Percentiles rank a stretch among this genome's conserved stretches.
Evolutionary conservation across 2,329 filamentous ascomycete species (phyloP).

Genomic region (Zymoseptoria ardabiliae): DNA sequence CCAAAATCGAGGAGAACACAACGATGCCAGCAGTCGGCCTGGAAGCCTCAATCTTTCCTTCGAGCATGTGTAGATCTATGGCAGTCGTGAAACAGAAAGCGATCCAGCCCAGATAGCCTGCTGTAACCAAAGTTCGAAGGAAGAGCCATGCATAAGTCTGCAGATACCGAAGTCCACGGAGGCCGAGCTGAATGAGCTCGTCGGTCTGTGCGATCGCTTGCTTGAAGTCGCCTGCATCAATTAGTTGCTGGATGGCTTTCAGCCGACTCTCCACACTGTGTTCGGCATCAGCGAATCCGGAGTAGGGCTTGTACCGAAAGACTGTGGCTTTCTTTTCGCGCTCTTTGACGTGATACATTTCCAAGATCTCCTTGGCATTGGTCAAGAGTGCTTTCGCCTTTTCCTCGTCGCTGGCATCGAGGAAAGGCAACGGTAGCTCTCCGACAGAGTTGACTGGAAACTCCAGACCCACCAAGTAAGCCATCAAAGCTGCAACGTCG

Average conservation of each 20-base stretch:
- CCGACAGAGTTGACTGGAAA: slow-evolving; percentile 97
- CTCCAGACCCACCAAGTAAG: slow-evolving; percentile 77
- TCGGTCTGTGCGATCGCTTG: slow-evolving; percentile 74
- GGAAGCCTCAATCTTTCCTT: slow-evolving; percentile 57
- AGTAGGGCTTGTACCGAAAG: slow-evolving; percentile 70
- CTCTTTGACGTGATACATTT: slow-evolving; percentile 96
- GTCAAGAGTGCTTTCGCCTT: slow-evolving; percentile 79
- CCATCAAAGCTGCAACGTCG: slow-evolving; percentile 91
- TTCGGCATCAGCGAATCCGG: slow-evolving; percentile 57
- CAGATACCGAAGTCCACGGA: slow-evolving; percentile 82
- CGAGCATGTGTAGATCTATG: slow-evolving; percentile 77
- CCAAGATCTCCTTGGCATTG: slow-evolving; percentile 79
- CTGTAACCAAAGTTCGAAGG: slow-evolving; percentile 75
- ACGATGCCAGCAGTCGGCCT: slow-evolving; percentile 53
- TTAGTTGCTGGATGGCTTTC: slow-evolving; percentile 58
- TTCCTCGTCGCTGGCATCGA: slow-evolving; percentile 62
- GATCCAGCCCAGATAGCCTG: slow-evolving; percentile 93
- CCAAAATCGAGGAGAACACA: slow-evolving; percentile 69
- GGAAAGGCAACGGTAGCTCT: slow-evolving; percentile 75
- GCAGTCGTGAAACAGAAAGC: slow-evolving; percentile 85
- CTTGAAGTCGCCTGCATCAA: slow-evolving; percentile 59
- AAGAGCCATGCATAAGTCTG: slow-evolving; percentile 99
- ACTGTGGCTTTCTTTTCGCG: slow-evolving; percentile 68
- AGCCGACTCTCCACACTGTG: slow-evolving; percentile 61
- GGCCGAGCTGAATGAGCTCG: slow-evolving; percentile 64